phyloP scores from a whole-genome alignment of 768 basidiomycete species.

The Lentinula sp. region DNA sequence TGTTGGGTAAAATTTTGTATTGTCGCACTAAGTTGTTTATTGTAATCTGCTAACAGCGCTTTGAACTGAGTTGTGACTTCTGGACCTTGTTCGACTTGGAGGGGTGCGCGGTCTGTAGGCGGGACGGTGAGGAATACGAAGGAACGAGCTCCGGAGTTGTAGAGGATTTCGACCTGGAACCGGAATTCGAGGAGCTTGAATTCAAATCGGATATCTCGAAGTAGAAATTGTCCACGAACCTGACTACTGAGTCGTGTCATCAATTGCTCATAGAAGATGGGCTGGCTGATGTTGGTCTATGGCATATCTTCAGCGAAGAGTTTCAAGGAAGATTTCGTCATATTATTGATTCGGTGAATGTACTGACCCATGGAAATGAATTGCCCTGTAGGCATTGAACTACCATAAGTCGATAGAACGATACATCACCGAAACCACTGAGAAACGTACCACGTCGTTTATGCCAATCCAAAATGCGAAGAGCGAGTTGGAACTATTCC shows the following conservation, averaged over 20 bases:
- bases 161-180: constrained; percentile 39
- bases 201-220: constrained; percentile 6
- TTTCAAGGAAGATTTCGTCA: background rate
- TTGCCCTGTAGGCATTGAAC: constrained; percentile 30
- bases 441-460: constrained; percentile 48
- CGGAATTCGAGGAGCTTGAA: background rate
- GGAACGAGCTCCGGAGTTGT: constrained; percentile 44
- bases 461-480: constrained; percentile 66
- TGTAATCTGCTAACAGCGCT: constrained; percentile 40
- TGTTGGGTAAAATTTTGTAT: constrained; percentile 32
- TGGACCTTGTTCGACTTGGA: constrained; percentile 33
- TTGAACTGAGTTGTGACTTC: constrained; percentile 28
- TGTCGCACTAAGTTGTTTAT: constrained; percentile 33
- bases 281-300: constrained; percentile 30
- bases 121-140: constrained; percentile 63
- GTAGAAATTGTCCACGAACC: constrained; percentile 12
- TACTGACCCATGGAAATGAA: constrained; percentile 38
- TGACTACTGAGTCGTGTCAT: constrained; percentile 27
- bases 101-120: constrained; percentile 49
- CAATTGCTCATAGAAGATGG: constrained; percentile 27
- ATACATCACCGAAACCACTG: constrained; percentile 12
- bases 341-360: background rate
- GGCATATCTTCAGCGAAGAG: background rate
- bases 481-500: constrained; percentile 46
- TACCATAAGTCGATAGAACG: background rate